phyloP scores from a whole-genome alignment of 2,329 filamentous ascomycete genomes.

The Colletotrichum aenigma region DNA sequence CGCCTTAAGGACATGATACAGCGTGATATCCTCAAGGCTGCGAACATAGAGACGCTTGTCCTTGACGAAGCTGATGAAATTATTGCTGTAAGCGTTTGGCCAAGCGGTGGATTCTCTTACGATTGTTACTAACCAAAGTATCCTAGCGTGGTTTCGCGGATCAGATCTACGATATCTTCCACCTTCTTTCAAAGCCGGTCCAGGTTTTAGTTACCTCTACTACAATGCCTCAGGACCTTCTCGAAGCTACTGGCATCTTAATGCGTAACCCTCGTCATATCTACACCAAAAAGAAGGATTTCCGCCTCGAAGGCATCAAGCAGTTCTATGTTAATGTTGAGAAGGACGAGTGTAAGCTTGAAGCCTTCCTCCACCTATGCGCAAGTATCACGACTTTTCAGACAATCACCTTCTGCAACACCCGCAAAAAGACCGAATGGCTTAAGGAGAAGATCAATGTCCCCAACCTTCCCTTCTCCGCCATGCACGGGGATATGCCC shows the following conservation, averaged over 20 bases:
- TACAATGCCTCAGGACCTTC: conserved; percentile 98
- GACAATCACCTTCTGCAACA: conserved; percentile 99
- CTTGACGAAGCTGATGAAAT: conserved; percentile 99
- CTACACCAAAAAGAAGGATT: conserved; percentile 98
- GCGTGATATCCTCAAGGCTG: conserved; percentile 94
- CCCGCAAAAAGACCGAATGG: conserved; percentile 99
- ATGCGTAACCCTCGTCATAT: conserved; percentile 99
- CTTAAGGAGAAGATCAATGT: conserved; percentile 98
- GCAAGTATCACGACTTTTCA: conserved; percentile 99
- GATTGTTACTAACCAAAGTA: conserved; percentile 2
- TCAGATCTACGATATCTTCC: conserved; percentile 99
- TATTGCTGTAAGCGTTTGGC: conserved; percentile 72
- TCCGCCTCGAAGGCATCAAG: conserved; percentile 99
- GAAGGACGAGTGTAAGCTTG: conserved; percentile 99
- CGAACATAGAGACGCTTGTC: conserved; percentile 99
- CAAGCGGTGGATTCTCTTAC: conserved; percentile 35
- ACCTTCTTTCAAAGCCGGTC: conserved; percentile 95
- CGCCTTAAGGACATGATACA: conserved; percentile 99
- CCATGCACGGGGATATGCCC: conserved; percentile 99
- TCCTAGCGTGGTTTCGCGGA: conserved; percentile 93
- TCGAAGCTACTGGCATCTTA: conserved; percentile 99
- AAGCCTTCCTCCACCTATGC: conserved; percentile 98
- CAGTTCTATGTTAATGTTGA: conserved; percentile 99
- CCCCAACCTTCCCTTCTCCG: conserved; percentile 98
- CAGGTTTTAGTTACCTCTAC: conserved; percentile 98